A percentile compares a stretch with the other conserved stretches of the same genome.
Evolutionary conservation across 495 filamentous ascomycete species (phyloP).

Genomic region (Penicillium macrosclerotiorum): DNA sequence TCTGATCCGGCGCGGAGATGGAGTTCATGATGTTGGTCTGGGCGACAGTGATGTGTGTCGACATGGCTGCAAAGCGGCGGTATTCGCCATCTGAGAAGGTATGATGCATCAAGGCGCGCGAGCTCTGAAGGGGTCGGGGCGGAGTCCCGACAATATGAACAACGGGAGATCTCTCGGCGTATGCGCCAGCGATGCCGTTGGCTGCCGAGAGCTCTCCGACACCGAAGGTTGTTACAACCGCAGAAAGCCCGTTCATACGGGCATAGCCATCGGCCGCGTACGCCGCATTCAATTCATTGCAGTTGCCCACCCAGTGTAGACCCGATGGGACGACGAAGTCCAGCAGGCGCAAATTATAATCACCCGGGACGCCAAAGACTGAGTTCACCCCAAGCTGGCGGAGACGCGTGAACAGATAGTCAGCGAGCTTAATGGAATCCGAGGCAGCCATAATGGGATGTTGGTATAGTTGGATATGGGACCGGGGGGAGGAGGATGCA

Average conservation of each 20-base stretch:
- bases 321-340: constrained; percentile 64
- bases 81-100: constrained; percentile 45
- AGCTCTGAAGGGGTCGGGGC: constrained; percentile 26
- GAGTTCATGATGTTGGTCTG: constrained; percentile 38
- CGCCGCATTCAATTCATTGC: constrained; percentile 63
- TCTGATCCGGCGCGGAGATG: constrained; percentile 31
- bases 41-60: constrained; percentile 36
- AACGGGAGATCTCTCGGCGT: constrained; percentile 72
- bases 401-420: constrained; percentile 70
- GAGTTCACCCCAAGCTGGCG: constrained; percentile 66
- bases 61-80: constrained; percentile 37
- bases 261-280: constrained; percentile 84
- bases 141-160: constrained; percentile 75
- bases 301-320: constrained; percentile 70
- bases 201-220: constrained; percentile 76
- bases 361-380: constrained; percentile 69
- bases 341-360: constrained; percentile 69
- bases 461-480: too few species aligned
- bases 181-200: constrained; percentile 70
- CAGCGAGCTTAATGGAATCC: constrained; percentile 35
- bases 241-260: constrained; percentile 67
- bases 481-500: too few species aligned
- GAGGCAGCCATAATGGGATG: constrained; percentile 13
- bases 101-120: constrained; percentile 40
- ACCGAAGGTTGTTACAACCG: constrained; percentile 76